Base-by-base conservation (phyloP, 2,329 filamentous ascomycete genomes). In the Cyanodermella asteris region DNA sequence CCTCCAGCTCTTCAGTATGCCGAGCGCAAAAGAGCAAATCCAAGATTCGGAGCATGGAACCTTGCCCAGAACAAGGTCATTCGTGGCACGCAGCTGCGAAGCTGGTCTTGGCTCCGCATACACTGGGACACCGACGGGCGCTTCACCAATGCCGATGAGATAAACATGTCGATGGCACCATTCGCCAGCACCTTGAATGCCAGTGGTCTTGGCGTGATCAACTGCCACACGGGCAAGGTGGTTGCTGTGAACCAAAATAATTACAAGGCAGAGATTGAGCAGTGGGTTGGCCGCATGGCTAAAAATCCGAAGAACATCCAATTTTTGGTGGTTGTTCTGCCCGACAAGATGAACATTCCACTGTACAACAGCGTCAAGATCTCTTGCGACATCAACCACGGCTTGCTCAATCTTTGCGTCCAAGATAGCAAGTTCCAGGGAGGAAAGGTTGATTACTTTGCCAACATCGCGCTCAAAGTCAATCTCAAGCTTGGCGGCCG, bases 401-500 rank as follows among this genome's bases (percentile, higher is more conserved):
- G 37, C 6, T 28, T 37, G 16, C 31, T 31, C 15, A 34, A 34
- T 2, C 17, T 33, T 8, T 37, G 34, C 20, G 29, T 33, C 16
- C 21, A n/a, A n/a, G n/a, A n/a, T n/a, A n/a, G n/a, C n/a, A n/a
- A n/a, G n/a, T 32, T 3, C 16, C 9, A 2, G 30, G 23, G 1
- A 35, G 29, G 13, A 14, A 20, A 20, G 21, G 2, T 5, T 12
- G 26, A 31, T 9, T 34, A 32, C 24, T 22, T 21, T 10, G 32
- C 28, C 8, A 33, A 34, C 7, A 22, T 31, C n/a, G 31, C 26
- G 9, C 26, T 40, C 10, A 41, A 41, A 18, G 28, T 39, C 25
- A 41, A 39, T 24, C 23, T 36, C 9, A 40, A 39, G 22, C 18
- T 31, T 7, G 25, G 31, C 13, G 38, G 38, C 2, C 18, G 31